Base-by-base conservation (phyloP, 2,329 filamentous ascomycete genomes). In the Rhynchosporium agropyri region DNA sequence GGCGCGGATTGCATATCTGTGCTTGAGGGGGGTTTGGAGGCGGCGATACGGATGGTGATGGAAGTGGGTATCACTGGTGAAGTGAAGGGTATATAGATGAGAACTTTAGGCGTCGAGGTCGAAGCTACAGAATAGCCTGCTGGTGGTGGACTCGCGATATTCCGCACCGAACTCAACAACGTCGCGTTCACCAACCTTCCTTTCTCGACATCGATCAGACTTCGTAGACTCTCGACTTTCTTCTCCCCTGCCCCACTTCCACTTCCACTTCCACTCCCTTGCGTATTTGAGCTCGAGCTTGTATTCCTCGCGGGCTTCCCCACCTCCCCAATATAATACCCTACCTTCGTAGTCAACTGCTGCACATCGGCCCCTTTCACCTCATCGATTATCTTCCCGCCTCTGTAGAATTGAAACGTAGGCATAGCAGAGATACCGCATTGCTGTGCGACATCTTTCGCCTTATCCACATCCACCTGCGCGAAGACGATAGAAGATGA, bases 331-430 rank as follows among this genome's bases (percentile, higher is more conserved):
- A 70, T 70, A 42, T 72, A 71, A 49, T 67, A 70, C 29, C 70
- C 68, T 55, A 73, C 69, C 55, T 72, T 73, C 29, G 70, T 71
- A 1, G 86, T 88, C 38, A 98, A 84, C 60, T 87, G 88, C 9
- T 88, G 82, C 0, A 89, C 85, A 79, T 96, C 90, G 42, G 92
- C 92, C 70, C 94, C 95, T 72, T 85, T 84, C 72, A 96, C 86
- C 56, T 89, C 91, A 70, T 90, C 84, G 72, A 90, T 82, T 73
- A 89, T 85, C 69, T 83, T 81, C 70, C 88, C 88, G 73, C 85
- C 85, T 79, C 91, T 89, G 81, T 91, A 92, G 77, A 98, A 87
- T 75, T 97, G 85, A 78, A 98, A 98, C 55, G 94, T 97, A 4
- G 94, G 94, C 87, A 96, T 92, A 79, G 91, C 91, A 69, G 87